Conservation (phyloP, 1,284 basidiomycete species). For the Ceratobasidium sp. region DNA sequence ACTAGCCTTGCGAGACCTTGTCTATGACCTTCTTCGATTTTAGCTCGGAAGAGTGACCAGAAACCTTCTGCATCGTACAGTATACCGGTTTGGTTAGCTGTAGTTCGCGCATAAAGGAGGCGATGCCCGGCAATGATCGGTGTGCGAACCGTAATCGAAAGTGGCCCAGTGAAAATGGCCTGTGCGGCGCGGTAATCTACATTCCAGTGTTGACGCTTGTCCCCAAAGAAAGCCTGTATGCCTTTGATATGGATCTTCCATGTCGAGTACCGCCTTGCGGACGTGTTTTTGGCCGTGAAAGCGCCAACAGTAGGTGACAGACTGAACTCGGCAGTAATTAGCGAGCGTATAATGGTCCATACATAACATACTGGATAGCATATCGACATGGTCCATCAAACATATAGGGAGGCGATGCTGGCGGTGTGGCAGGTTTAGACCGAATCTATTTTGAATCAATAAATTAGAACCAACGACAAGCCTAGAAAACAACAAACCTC, state of each 20-base stretch:
- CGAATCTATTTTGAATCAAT: constrained; percentile 52
- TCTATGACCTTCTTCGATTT: constrained; percentile 44
- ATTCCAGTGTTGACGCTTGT: constrained; percentile 71
- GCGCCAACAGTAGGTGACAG: constrained; percentile 35
- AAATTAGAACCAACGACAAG: background rate
- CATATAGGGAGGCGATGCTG: constrained; percentile 60
- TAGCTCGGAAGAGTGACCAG: constrained; percentile 60
- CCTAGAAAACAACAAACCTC: constrained; percentile 56
- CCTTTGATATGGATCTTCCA: constrained; percentile 78
- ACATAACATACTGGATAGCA: constrained; percentile 71
- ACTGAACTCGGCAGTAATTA: background rate
- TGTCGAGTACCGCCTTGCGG: constrained; percentile 73
- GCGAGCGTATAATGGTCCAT: constrained; percentile 51
- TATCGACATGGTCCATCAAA: constrained; percentile 77
- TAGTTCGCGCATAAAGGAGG: constrained; percentile 74
- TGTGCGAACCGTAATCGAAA: constrained; percentile 66
- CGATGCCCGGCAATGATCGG: constrained; percentile 73
- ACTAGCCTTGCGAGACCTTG: constrained; percentile 52
- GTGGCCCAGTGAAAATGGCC: constrained; percentile 68
- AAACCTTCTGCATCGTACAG: constrained; percentile 60
- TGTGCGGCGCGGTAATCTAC: constrained; percentile 70
- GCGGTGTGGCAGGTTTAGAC: constrained; percentile 50
- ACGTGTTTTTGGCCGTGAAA: constrained; percentile 44
- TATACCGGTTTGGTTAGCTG: constrained; percentile 67
- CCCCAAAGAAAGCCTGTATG: constrained; percentile 64